Evolutionary conservation across 78 protist genomes (phyloP).

Genomic region (Dictyostelium intermedium): DNA sequence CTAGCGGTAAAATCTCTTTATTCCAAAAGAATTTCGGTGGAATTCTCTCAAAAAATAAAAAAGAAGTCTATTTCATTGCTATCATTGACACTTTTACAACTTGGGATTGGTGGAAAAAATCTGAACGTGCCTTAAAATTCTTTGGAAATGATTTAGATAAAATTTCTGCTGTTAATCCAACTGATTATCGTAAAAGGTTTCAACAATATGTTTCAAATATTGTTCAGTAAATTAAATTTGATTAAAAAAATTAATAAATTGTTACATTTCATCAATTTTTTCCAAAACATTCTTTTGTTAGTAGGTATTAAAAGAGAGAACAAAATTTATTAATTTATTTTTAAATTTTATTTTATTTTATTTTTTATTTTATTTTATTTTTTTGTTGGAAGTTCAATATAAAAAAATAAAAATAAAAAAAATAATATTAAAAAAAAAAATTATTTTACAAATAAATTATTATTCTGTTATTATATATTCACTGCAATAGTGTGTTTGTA

Average conservation of each 20-base stretch:
- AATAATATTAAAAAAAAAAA: too few relatives aligned
- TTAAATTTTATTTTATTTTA: too few relatives aligned
- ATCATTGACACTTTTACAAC: conserved; percentile 71
- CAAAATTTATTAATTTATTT: too few relatives aligned
- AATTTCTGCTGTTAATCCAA: conserved; percentile 51
- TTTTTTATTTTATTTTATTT: too few relatives aligned
- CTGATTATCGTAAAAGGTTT: conserved; percentile 29
- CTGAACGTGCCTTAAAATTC: conserved; percentile 60
- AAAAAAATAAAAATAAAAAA: too few relatives aligned
- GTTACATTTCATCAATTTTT: too few relatives aligned
- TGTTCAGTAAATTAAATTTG: not conserved
- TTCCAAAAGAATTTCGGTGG: conserved; percentile 73
- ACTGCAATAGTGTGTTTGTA: too few relatives aligned
- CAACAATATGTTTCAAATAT: conserved; percentile 14
- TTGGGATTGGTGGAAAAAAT: conserved; percentile 63
- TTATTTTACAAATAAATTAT: too few relatives aligned
- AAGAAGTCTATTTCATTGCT: conserved; percentile 75
- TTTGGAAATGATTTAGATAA: conserved; percentile 12
- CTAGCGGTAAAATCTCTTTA: conserved; percentile 10
- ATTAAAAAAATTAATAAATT: not conserved
- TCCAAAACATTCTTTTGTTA: too few relatives aligned
- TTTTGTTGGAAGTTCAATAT: too few relatives aligned
- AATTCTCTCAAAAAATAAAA: conserved; percentile 34
- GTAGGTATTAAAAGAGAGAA: too few relatives aligned
- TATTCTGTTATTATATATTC: too few relatives aligned